Percentiles rank a stretch among this genome's conserved stretches.
Evolutionary conservation across 2,329 filamentous ascomycete genomes (phyloP).

Genomic region (Xylariaceae sp.): DNA sequence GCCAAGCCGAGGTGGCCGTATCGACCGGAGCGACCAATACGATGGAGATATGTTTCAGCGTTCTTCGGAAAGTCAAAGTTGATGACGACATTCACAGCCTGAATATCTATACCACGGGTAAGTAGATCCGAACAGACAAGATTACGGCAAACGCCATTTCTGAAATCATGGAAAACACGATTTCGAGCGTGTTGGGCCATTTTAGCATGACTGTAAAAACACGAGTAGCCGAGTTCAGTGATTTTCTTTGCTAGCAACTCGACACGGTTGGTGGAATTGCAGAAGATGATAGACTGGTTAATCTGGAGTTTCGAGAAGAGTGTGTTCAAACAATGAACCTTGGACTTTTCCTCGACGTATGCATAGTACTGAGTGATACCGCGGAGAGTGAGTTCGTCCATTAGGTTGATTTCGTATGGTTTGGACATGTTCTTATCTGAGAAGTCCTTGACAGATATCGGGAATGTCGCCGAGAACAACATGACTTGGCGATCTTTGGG

Average conservation of each 20-base stretch:
- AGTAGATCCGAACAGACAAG: constrained; percentile 96
- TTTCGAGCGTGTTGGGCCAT: constrained; percentile 97
- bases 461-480: constrained; percentile 98
- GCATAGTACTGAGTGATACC: constrained; percentile 99
- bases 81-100: constrained; percentile 98
- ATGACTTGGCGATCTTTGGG: constrained; percentile 98
- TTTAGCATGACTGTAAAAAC: constrained; percentile 97
- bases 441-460: constrained; percentile 93
- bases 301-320: constrained; percentile 99
- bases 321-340: constrained; percentile 97
- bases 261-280: constrained; percentile 97
- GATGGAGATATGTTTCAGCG: constrained; percentile 96
- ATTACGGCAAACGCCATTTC: constrained; percentile 95
- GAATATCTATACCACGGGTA: constrained; percentile 98
- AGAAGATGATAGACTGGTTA: constrained; percentile 99
- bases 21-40: constrained; percentile 93
- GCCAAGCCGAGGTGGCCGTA: constrained; percentile 96
- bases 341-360: constrained; percentile 98
- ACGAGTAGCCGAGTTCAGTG: constrained; percentile 96
- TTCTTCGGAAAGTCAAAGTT: constrained; percentile 99
- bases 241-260: constrained; percentile 98
- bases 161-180: constrained; percentile 98
- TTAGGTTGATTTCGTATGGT: constrained; percentile 98
- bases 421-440: constrained; percentile 96
- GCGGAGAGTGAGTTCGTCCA: constrained; percentile 96